phyloP scores from a whole-genome alignment of 2,329 filamentous ascomycete species.

The Alternaria hordeiaustralica region DNA sequence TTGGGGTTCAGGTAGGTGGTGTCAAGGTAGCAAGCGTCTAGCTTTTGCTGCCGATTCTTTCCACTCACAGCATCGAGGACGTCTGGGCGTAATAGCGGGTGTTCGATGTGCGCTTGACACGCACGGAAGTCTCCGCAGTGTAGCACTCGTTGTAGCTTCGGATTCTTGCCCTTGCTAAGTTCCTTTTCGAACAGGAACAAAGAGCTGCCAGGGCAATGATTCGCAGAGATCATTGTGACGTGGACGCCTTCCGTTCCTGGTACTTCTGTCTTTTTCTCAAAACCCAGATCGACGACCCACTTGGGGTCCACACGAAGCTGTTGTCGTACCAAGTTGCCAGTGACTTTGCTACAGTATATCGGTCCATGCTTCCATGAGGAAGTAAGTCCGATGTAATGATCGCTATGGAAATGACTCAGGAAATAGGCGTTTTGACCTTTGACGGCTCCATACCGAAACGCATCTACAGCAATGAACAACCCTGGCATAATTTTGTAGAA shows the following conservation, averaged over 20 bases:
- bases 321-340: slow-evolving; percentile 84
- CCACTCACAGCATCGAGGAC: slow-evolving; percentile 73
- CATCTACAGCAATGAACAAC: slow-evolving; percentile 91
- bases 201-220: slow-evolving; percentile 95
- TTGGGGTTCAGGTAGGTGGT: slow-evolving; percentile 96
- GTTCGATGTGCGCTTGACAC: slow-evolving; percentile 80
- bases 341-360: slow-evolving; percentile 95
- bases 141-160: slow-evolving; percentile 76
- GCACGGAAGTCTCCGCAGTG: slow-evolving; percentile 97
- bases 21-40: slow-evolving; percentile 95
- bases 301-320: slow-evolving; percentile 86
- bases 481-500: slow-evolving; percentile 99
- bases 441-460: slow-evolving; percentile 93
- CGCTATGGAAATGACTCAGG: slow-evolving; percentile 95
- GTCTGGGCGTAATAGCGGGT: slow-evolving; percentile 81
- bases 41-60: slow-evolving; percentile 78
- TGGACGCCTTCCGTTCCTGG: slow-evolving; percentile 81
- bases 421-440: slow-evolving; percentile 94
- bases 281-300: slow-evolving; percentile 85
- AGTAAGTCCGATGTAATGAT: slow-evolving; percentile 93
- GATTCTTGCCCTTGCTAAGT: slow-evolving; percentile 64
- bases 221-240: slow-evolving; percentile 95
- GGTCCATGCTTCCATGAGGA: slow-evolving; percentile 90
- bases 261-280: slow-evolving; percentile 79
- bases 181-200: slow-evolving; percentile 90